phyloP scores from a whole-genome alignment of 805 yeast species.

The Starmerella cellae region DNA sequence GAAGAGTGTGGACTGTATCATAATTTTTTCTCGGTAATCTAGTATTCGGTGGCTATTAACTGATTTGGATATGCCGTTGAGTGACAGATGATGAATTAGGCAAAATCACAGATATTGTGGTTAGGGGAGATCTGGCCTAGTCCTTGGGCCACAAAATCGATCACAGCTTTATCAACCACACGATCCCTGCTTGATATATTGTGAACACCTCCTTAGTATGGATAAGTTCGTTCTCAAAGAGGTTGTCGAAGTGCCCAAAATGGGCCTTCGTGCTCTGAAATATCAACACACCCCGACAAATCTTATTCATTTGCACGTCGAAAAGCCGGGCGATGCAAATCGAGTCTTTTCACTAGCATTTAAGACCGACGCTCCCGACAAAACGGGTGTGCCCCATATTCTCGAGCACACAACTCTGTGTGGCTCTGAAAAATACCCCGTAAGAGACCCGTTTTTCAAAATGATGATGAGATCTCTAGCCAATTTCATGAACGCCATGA shows the following conservation, averaged over 20 bases:
- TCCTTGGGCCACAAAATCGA: background rate
- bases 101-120: no score
- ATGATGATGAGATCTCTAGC: constrained; percentile 91
- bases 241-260: constrained; percentile 63
- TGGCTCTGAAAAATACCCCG: constrained; percentile 84
- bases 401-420: constrained; percentile 92
- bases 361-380: constrained; percentile 87
- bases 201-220: constrained; percentile 5
- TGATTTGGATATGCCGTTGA: no score
- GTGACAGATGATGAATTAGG: no score
- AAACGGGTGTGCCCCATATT: constrained; percentile 94
- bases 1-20: no score
- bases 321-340: constrained; percentile 63
- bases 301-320: constrained; percentile 66
- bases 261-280: constrained; percentile 65
- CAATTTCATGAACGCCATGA: constrained; percentile 98
- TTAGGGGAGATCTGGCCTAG: background rate
- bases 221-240: constrained; percentile 52
- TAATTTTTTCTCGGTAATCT: no score
- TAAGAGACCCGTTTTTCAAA: constrained; percentile 93
- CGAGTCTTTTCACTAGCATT: constrained; percentile 82
- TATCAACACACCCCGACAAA: constrained; percentile 57
- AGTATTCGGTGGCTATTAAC: no score
- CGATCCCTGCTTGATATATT: background rate
- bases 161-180: background rate